Evolutionary conservation across 345 rosid genomes (phyloP).

Genomic region (Melaleuca alternifolia): DNA sequence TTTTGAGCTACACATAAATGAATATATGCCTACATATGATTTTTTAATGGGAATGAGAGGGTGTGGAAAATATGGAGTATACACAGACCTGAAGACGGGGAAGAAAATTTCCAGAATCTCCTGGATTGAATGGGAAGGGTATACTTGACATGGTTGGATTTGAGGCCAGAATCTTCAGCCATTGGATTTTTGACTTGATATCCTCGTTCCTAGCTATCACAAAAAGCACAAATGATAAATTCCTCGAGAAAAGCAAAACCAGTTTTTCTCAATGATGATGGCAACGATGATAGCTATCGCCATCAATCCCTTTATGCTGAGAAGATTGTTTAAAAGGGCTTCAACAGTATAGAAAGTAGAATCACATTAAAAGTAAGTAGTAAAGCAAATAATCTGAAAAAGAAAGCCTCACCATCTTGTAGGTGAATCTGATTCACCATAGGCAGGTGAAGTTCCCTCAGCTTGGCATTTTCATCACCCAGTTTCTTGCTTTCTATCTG

Average conservation of each 20-base stretch:
- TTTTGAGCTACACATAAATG: not conserved
- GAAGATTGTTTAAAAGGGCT: not conserved
- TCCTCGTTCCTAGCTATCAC: not conserved
- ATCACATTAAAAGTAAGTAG: not conserved
- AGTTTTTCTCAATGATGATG: not conserved
- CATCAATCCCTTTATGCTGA: not conserved
- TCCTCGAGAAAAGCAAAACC: not conserved
- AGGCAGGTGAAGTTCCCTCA: not conserved
- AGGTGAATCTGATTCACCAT: not conserved
- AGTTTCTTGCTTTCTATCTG: not conserved
- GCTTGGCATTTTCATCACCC: not conserved
- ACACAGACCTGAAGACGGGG: not conserved
- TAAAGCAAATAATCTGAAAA: not conserved
- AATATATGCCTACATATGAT: not conserved
- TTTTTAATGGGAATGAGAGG: not conserved
- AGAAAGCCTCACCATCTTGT: not conserved
- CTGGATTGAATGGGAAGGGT: not conserved
- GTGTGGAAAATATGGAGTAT: not conserved
- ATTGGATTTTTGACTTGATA: not conserved
- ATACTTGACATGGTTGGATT: not conserved
- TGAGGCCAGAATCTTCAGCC: not conserved
- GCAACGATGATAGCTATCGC: not conserved
- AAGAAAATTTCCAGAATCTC: not conserved
- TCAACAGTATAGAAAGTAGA: not conserved
- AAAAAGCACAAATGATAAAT: not conserved